phyloP scores from a whole-genome alignment of 768 basidiomycete species.

The Agrocybe pediades region DNA sequence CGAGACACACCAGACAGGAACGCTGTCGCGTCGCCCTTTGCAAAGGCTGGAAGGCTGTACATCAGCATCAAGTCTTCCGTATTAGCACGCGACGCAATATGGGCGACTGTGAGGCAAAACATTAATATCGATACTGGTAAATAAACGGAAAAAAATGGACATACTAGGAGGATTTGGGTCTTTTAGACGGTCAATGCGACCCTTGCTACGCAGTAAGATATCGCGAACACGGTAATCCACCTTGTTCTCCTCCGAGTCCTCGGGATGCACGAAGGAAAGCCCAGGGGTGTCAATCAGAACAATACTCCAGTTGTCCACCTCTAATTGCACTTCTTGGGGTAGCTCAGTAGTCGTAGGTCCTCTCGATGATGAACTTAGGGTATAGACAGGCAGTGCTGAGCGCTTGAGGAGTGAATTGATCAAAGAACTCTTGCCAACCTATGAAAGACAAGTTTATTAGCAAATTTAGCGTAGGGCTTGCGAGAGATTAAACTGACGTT shows the following conservation, averaged over 20 bases:
- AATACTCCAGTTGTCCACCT: slow-evolving; percentile 50
- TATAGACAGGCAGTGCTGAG: slow-evolving; percentile 57
- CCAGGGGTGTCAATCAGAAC: slow-evolving; percentile 89
- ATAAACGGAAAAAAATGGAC: slow-evolving; percentile 22
- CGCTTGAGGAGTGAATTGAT: slow-evolving; percentile 74
- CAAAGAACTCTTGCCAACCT: slow-evolving; percentile 86
- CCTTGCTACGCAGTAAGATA: slow-evolving; percentile 76
- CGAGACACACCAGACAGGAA: slow-evolving; percentile 83
- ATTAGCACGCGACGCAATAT: slow-evolving; percentile 69
- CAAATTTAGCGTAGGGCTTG: not conserved
- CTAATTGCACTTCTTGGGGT: slow-evolving; percentile 61
- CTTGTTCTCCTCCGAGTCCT: slow-evolving; percentile 30
- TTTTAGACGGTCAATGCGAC: slow-evolving; percentile 83
- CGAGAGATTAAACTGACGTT: slow-evolving; percentile 54
- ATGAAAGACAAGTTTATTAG: not conserved
- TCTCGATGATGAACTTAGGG: slow-evolving; percentile 48
- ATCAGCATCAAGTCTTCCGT: slow-evolving; percentile 88
- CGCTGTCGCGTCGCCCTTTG: slow-evolving; percentile 61
- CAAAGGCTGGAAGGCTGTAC: slow-evolving; percentile 82
- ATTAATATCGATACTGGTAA: not conserved
- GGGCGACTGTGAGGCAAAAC: slow-evolving; percentile 46
- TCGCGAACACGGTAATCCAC: slow-evolving; percentile 58
- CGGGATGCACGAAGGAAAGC: slow-evolving; percentile 53
- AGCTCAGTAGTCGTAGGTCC: slow-evolving; percentile 74
- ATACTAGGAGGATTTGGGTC: slow-evolving; percentile 72